Evolutionary conservation across 805 yeast species (phyloP).

Genomic region (Wickerhamiella brachini): DNA sequence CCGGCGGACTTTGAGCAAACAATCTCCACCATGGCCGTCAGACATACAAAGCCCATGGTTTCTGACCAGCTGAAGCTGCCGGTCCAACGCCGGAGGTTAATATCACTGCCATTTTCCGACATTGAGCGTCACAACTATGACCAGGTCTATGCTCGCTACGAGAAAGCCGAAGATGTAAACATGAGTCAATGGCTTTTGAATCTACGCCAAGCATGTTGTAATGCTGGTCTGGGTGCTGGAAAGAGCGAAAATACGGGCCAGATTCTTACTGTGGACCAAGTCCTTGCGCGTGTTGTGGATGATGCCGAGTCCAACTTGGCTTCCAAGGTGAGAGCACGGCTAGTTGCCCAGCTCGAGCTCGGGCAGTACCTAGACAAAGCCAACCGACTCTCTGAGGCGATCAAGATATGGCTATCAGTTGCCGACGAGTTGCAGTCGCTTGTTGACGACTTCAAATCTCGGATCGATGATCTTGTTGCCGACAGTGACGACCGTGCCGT

Average conservation of each 20-base stretch:
- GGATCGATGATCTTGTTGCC: background rate
- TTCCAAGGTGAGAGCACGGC: slow-evolving; percentile 4
- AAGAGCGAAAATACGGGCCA: background rate
- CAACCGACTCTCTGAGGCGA: slow-evolving; percentile 38
- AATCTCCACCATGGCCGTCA: slow-evolving; percentile 41
- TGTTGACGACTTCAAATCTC: background rate
- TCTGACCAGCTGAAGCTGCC: slow-evolving; percentile 66
- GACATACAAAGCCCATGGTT: slow-evolving; percentile 82
- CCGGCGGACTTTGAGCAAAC: slow-evolving; percentile 35
- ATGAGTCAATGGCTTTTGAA: slow-evolving; percentile 50
- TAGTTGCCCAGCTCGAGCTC: slow-evolving; percentile 34
- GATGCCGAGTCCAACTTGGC: slow-evolving; percentile 34
- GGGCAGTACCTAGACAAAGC: slow-evolving; percentile 58
- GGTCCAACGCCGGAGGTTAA: slow-evolving; percentile 53
- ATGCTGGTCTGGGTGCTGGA: slow-evolving; percentile 19
- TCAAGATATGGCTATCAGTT: slow-evolving; percentile 32
- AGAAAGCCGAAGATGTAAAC: slow-evolving; percentile 37
- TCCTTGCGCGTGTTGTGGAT: slow-evolving; percentile 49
- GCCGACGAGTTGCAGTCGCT: slow-evolving; percentile 1
- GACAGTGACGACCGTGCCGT: background rate
- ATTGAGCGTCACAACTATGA: slow-evolving; percentile 78
- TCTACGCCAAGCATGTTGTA: slow-evolving; percentile 72
- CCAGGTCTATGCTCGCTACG: slow-evolving; percentile 47
- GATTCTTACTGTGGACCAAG: slow-evolving; percentile 47
- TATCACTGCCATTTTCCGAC: slow-evolving; percentile 63